Conservation (phyloP, 2,329 filamentous ascomycete species). For the Drechslerella dactyloides region DNA sequence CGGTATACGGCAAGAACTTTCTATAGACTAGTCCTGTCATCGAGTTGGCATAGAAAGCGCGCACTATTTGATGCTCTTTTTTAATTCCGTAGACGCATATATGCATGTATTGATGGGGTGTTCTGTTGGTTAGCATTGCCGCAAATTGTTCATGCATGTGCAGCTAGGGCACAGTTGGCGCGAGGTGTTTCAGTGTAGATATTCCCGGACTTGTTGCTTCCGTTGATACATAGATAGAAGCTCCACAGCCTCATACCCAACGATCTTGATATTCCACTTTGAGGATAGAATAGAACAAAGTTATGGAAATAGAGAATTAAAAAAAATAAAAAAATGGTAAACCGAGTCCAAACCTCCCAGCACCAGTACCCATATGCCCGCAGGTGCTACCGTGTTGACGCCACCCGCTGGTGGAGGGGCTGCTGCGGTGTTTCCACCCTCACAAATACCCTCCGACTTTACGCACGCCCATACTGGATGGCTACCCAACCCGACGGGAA, state of each 20-base stretch:
- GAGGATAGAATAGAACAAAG: not conserved
- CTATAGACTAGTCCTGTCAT: not conserved
- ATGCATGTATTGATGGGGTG: too few species aligned
- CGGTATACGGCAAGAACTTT: not conserved
- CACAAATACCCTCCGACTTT: constrained; percentile 51
- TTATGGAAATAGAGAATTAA: constrained; percentile 6
- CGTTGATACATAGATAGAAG: too few species aligned
- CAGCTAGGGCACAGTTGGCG: too few species aligned
- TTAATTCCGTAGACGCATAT: not conserved
- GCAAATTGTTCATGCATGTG: too few species aligned
- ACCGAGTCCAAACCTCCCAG: constrained; percentile 43
- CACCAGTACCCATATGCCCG: constrained; percentile 41
- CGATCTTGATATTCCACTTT: too few species aligned
- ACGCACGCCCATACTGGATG: constrained; percentile 48
- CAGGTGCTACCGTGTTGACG: constrained; percentile 51
- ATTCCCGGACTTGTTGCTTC: too few species aligned
- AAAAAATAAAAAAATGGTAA: constrained; percentile 38
- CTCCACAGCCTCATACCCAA: too few species aligned
- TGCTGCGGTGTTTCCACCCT: constrained; percentile 51
- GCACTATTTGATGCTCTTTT: not conserved
- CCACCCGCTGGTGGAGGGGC: constrained; percentile 51
- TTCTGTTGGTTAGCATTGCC: too few species aligned
- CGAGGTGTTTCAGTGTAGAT: too few species aligned
- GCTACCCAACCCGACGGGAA: constrained; percentile 47
- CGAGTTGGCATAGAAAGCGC: not conserved